A percentile compares a stretch with the other conserved stretches of the same genome.
phyloP scores from a whole-genome alignment of 2,329 filamentous ascomycete genomes.

The Talaromyces islandicus region DNA sequence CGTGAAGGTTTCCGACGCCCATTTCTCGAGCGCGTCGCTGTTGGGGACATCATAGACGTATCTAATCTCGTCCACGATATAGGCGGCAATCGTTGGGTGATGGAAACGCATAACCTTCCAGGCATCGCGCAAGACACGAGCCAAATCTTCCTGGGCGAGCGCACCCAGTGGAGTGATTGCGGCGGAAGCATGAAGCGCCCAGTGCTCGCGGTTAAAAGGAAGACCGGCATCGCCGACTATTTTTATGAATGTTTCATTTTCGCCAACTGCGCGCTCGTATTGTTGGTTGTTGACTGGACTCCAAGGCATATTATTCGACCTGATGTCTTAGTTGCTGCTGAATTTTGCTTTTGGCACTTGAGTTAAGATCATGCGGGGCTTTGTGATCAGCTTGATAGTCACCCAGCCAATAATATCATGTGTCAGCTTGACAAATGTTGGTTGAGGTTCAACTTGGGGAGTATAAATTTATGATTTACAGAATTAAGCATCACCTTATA shows the following conservation, averaged over 20 bases:
- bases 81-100: slow-evolving; percentile 15
- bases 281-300: slow-evolving; percentile 22
- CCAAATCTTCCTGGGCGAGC: neutral
- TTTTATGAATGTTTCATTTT: slow-evolving; percentile 24
- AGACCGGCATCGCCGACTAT: slow-evolving; percentile 21
- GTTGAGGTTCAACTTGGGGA: neutral
- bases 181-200: slow-evolving; percentile 22
- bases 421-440: neutral
- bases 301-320: slow-evolving; percentile 19
- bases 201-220: slow-evolving; percentile 25
- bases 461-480: neutral
- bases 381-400: too few relatives aligned
- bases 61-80: neutral
- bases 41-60: slow-evolving; percentile 12
- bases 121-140: slow-evolving; percentile 1
- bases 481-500: neutral
- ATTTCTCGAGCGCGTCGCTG: slow-evolving; percentile 3
- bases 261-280: slow-evolving; percentile 13
- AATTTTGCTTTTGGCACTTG: neutral
- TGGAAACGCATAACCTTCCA: slow-evolving; percentile 16
- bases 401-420: too few relatives aligned
- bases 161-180: slow-evolving; percentile 11
- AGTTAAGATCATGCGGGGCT: too few relatives aligned
- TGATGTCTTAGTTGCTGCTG: neutral
- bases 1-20: slow-evolving; percentile 14